Evolutionary conservation across 768 basidiomycete genomes (phyloP), one percentile per base, ranked within the genome.

Genomic region (Tricholoma bakamatsutake): DNA sequence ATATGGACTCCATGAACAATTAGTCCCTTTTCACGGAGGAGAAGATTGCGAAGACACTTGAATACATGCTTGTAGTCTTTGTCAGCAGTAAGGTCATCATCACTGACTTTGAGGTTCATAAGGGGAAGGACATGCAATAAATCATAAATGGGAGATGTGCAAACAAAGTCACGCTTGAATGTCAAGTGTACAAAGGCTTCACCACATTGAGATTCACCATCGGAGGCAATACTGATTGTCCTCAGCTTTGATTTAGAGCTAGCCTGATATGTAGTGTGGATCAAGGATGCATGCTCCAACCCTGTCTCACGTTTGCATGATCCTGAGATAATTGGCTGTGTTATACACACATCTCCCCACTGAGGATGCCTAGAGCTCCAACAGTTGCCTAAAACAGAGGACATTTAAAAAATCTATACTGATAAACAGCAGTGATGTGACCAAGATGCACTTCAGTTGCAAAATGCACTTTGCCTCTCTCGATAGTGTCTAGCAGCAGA

Each of bases 61-160:
- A 71, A 54, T 13, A 69, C 49, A 57, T 73, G 64, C 60, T 70
- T 69, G 59, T 61, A 62, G 58, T 69, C 68, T 40, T 69, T 71
- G 59, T 71, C 65, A 9, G 57, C 57, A 0, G 69, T 71, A 0
- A 71, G 50, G 37, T 72, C 68, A 49, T 72, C 62, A 9, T 63
- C 55, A 3, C 71, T 69, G 27, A 69, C 64, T 11, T 52, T 55
- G 0, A 67, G 53, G 50, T 74, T 65, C 57, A 74, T 57, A 33
- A 70, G 53, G 0, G 0, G 21, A 0, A 74, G 52, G 3, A 18
- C 13, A 10, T 35, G 10, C 4, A 73, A 63, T 1, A 65, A 55
- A 2, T 9, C 17, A 52, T 64, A 69, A 18, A 74, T 64, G 0
- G 56, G 40, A 2, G 73, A 73, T 1, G 51, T 33, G 7, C 35